Evolutionary conservation across 1,284 basidiomycete genomes (phyloP).

Genomic region (Papiliotrema laurentii): DNA sequence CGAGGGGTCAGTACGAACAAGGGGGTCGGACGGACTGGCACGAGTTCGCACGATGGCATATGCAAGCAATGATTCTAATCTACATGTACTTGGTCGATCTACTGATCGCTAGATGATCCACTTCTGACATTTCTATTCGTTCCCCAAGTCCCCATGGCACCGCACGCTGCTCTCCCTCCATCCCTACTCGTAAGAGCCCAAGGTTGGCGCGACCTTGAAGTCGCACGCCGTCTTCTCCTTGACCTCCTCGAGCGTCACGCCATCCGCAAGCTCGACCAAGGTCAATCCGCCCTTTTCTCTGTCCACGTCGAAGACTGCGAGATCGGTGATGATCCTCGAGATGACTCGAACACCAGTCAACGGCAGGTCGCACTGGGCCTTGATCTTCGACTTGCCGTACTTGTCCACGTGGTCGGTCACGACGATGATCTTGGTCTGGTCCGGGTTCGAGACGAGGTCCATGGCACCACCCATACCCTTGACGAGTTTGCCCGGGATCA

Average conservation of each 20-base stretch:
- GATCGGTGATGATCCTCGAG: conserved; percentile 86
- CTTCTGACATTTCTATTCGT: no score
- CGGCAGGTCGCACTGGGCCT: conserved; percentile 75
- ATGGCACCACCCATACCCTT: conserved; percentile 94
- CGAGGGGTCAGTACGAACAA: no score
- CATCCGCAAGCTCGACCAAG: conserved; percentile 76
- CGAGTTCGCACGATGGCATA: no score
- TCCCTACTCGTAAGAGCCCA: conserved; percentile 29
- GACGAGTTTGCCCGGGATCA: conserved; percentile 90
- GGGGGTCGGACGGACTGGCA: no score
- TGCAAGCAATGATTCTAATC: no score
- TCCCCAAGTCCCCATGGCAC: no score
- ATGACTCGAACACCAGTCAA: conserved; percentile 82
- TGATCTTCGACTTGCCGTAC: conserved; percentile 81
- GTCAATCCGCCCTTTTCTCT: conserved; percentile 60
- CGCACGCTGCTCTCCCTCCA: no score
- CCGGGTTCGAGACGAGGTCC: conserved; percentile 91
- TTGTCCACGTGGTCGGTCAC: conserved; percentile 88
- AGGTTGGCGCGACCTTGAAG: conserved; percentile 55
- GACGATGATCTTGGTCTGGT: conserved; percentile 75
- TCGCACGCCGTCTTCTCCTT: conserved; percentile 75
- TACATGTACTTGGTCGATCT: no score
- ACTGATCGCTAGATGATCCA: no score
- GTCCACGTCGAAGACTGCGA: conserved; percentile 84
- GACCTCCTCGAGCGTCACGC: conserved; percentile 77